A percentile compares a stretch with the other conserved stretches of the same genome.
Evolutionary conservation across 2,329 filamentous ascomycete genomes (phyloP).

Genomic region (Bimuria novae-zelandiae): DNA sequence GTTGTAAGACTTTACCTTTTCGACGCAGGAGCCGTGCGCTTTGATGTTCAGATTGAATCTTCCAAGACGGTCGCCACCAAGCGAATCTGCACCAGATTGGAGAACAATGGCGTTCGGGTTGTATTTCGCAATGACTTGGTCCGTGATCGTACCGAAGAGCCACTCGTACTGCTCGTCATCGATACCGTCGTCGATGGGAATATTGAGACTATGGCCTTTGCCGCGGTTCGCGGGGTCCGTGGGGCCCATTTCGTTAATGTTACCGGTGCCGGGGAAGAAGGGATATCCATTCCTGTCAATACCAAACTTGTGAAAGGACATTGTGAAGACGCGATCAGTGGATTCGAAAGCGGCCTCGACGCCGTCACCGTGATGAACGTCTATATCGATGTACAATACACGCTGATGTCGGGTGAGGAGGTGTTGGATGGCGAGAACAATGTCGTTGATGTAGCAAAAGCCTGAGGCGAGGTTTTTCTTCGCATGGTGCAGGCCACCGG

Average conservation of each 20-base stretch:
- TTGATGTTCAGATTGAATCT: slow-evolving; percentile 97
- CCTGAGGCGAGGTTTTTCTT: slow-evolving; percentile 93
- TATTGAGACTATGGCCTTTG: slow-evolving; percentile 87
- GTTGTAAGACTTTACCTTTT: slow-evolving; percentile 79
- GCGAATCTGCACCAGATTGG: slow-evolving; percentile 92
- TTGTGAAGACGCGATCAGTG: slow-evolving; percentile 86
- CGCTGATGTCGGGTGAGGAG: slow-evolving; percentile 80
- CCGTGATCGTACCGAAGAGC: slow-evolving; percentile 82
- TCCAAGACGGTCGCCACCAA: slow-evolving; percentile 90
- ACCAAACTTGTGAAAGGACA: slow-evolving; percentile 97
- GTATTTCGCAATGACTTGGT: slow-evolving; percentile 78
- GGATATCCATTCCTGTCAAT: slow-evolving; percentile 57
- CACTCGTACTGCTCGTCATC: slow-evolving; percentile 85
- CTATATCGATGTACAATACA: slow-evolving; percentile 93
- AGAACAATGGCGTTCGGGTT: slow-evolving; percentile 89
- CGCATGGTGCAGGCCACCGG: slow-evolving; percentile 92
- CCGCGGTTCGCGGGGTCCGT: slow-evolving; percentile 82
- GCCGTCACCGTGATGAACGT: slow-evolving; percentile 89
- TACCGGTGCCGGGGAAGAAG: slow-evolving; percentile 93
- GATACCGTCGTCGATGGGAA: slow-evolving; percentile 88
- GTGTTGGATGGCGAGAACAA: slow-evolving; percentile 90
- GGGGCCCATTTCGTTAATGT: slow-evolving; percentile 81
- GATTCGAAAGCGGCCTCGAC: slow-evolving; percentile 92
- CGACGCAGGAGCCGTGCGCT: slow-evolving; percentile 89
- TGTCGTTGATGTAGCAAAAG: slow-evolving; percentile 99